phyloP scores from a whole-genome alignment of 345 rosid genomes.

The Eucalyptus marginata region DNA sequence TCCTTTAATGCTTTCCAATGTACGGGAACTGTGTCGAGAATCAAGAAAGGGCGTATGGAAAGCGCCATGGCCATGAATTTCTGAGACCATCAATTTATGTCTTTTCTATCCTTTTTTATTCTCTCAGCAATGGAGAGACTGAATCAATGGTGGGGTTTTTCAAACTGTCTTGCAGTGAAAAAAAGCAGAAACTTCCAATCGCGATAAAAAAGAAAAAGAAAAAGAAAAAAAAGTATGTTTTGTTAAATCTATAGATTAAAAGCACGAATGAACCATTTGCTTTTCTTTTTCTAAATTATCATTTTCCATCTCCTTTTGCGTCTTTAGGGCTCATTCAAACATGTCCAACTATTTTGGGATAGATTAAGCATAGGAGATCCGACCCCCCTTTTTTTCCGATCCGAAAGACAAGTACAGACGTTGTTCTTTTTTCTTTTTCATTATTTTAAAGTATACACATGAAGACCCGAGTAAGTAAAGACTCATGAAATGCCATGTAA shows the following conservation, averaged over 20 bases:
- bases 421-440: neutral
- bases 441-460: neutral
- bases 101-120: neutral
- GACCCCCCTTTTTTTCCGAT: neutral
- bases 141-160: neutral
- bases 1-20: neutral
- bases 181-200: neutral
- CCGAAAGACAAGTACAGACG: neutral
- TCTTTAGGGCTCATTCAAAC: neutral
- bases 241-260: neutral
- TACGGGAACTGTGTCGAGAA: neutral
- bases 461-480: rapidly evolving
- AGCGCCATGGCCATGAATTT: neutral
- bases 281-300: neutral
- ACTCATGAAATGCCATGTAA: neutral
- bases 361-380: neutral
- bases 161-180: neutral
- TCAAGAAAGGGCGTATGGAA: neutral
- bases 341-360: neutral
- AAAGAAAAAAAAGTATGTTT: neutral
- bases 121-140: neutral
- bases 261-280: neutral
- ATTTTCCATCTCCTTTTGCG: neutral
- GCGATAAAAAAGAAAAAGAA: neutral
- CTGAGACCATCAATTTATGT: neutral